Percentiles rank a stretch among this genome's conserved stretches.
Evolutionary conservation across 257 asterid species (phyloP).

Genomic region (Rehmannia glutinosa): DNA sequence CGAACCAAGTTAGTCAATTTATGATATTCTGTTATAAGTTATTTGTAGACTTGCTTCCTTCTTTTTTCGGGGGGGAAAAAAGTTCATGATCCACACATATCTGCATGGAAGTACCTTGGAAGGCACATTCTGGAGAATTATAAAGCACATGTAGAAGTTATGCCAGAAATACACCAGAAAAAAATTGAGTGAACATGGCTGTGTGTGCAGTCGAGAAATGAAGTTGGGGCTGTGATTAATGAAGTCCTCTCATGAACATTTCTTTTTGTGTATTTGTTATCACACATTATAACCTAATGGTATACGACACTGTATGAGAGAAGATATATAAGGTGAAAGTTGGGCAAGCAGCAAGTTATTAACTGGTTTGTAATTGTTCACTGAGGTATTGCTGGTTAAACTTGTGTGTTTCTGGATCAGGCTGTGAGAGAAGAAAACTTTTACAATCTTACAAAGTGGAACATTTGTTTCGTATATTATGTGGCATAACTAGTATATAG

Average conservation of each 20-base stretch:
- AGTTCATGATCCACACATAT: background rate
- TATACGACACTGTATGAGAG: background rate
- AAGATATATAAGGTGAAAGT: background rate
- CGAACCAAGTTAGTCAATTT: slow-evolving; percentile 71
- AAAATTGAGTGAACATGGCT: background rate
- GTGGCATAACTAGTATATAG: background rate
- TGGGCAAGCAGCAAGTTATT: background rate
- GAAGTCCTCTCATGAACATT: background rate
- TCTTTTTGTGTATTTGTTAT: background rate
- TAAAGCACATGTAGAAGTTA: background rate
- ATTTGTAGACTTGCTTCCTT: slow-evolving; percentile 26
- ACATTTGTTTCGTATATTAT: background rate
- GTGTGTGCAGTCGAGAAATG: background rate
- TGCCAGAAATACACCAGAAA: background rate
- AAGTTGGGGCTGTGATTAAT: background rate
- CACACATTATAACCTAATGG: no score
- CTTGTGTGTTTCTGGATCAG: background rate
- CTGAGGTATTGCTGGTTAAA: background rate
- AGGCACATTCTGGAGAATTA: background rate
- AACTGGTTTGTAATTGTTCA: slow-evolving; percentile 2
- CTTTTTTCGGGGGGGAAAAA: slow-evolving; percentile 41
- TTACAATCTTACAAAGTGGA: no score
- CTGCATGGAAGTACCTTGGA: background rate
- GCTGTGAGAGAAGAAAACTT: no score
- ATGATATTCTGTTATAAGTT: slow-evolving; percentile 16